Conservation (phyloP, 345 rosid genomes). For the Dovyalis caffra region DNA sequence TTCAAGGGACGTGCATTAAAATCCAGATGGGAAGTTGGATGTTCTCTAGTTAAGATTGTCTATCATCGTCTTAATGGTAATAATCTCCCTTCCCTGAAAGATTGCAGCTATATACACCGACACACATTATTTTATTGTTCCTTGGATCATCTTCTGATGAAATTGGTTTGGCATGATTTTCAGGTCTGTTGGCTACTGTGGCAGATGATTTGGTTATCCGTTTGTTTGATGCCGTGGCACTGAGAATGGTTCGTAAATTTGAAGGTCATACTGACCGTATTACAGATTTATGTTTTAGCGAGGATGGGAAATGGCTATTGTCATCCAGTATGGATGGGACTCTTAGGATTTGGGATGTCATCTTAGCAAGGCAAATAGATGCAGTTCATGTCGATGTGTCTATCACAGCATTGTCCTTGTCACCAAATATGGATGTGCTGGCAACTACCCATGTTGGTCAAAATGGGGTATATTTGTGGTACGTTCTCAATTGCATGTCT, state of each 20-base stretch:
- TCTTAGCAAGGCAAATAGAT: constrained; percentile 88
- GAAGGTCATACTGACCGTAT: constrained; percentile 90
- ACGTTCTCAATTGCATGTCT: constrained; percentile 21
- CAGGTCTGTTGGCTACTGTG: constrained; percentile 90
- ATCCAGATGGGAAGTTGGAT: constrained; percentile 81
- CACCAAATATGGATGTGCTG: constrained; percentile 91
- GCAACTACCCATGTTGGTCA: constrained; percentile 95
- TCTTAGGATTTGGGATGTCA: constrained; percentile 89
- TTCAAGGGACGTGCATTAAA: constrained; percentile 67
- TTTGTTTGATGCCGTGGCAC: constrained; percentile 68
- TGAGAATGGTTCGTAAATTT: constrained; percentile 89
- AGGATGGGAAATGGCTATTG: constrained; percentile 96
- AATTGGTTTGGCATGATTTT: constrained; percentile 15
- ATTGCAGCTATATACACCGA: neutral
- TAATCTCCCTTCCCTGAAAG: neutral
- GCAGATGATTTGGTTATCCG: constrained; percentile 83
- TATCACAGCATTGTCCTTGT: constrained; percentile 84
- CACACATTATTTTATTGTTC: neutral
- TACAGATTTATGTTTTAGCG: constrained; percentile 86
- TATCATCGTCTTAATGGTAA: constrained; percentile 79
- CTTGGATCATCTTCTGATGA: constrained; percentile 13
- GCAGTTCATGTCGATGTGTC: constrained; percentile 76
- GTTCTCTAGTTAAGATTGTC: constrained; percentile 68
- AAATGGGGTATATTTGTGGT: constrained; percentile 90
- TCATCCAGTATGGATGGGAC: constrained; percentile 98